A percentile compares a stretch with the other conserved stretches of the same genome.
phyloP scores from a whole-genome alignment of 164 flowering plant species.

The Aristolochia contorta region DNA sequence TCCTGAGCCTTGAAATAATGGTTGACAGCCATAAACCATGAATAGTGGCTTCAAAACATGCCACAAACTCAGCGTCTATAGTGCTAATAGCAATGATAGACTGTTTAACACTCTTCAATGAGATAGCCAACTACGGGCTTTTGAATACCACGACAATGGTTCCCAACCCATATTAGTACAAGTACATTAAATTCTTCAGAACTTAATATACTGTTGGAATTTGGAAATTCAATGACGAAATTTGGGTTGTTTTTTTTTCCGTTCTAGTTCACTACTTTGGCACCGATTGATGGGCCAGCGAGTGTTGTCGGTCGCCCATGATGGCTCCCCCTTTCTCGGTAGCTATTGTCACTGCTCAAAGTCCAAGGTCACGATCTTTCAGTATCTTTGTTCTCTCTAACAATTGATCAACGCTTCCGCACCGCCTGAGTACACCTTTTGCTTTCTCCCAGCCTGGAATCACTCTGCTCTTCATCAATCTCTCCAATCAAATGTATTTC shows the following conservation, averaged over 20 bases:
- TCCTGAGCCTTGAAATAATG: too few relatives aligned
- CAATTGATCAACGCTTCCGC: too few relatives aligned
- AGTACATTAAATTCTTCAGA: too few relatives aligned
- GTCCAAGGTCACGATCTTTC: constrained; percentile 19
- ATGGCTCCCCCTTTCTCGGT: constrained; percentile 34
- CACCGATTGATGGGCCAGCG: constrained; percentile 61
- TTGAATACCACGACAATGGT: constrained; percentile 47
- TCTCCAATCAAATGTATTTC: constrained; percentile 45
- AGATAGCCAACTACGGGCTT: constrained; percentile 69
- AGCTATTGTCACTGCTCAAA: constrained; percentile 63
- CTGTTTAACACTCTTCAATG: too few relatives aligned
- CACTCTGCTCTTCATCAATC: constrained; percentile 35
- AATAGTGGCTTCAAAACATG: too few relatives aligned
- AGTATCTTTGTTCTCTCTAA: too few relatives aligned
- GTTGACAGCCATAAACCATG: too few relatives aligned
- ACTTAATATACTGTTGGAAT: neutral
- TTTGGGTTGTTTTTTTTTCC: neutral
- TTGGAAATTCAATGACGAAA: neutral
- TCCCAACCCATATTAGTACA: constrained; percentile 70
- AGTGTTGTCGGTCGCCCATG: constrained; percentile 27
- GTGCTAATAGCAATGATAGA: too few relatives aligned
- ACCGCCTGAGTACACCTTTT: too few relatives aligned
- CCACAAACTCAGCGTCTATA: too few relatives aligned
- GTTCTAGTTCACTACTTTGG: constrained; percentile 61
- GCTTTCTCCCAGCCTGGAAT: constrained; percentile 30